phyloP scores from a whole-genome alignment of 768 basidiomycete genomes.

The Gloeostereum incarnatum region DNA sequence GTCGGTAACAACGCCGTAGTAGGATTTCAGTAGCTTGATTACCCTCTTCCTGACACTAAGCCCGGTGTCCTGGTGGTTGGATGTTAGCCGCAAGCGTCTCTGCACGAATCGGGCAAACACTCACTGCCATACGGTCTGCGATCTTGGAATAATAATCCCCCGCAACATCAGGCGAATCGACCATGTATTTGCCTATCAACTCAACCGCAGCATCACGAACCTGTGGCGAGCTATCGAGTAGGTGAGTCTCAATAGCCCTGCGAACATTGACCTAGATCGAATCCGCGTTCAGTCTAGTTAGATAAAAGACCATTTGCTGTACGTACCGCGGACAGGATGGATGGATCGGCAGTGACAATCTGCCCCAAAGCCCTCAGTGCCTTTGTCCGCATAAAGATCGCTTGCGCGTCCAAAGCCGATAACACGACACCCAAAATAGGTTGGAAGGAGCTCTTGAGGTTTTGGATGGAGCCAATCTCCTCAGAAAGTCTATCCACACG shows the following conservation, averaged over 20 bases:
- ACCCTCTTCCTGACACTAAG: conserved; percentile 91
- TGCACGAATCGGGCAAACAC: conserved; percentile 12
- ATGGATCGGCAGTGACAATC: conserved; percentile 84
- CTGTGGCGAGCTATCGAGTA: conserved; percentile 85
- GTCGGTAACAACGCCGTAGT: conserved; percentile 61
- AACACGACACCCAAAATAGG: conserved; percentile 77
- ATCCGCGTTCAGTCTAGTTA: background rate
- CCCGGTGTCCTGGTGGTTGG: conserved; percentile 70
- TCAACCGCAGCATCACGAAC: conserved; percentile 97
- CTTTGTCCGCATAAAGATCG: conserved; percentile 91
- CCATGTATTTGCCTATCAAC: conserved; percentile 94
- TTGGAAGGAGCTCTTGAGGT: conserved; percentile 71
- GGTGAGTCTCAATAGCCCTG: conserved; percentile 79
- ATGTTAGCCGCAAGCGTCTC: background rate
- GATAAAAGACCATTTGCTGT: background rate
- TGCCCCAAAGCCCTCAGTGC: conserved; percentile 84
- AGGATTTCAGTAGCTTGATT: conserved; percentile 84
- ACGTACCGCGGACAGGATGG: conserved; percentile 66
- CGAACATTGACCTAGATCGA: conserved; percentile 64
- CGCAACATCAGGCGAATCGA: conserved; percentile 82
- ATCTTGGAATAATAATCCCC: conserved; percentile 85
- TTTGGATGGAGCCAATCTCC: conserved; percentile 69
- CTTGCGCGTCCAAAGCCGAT: conserved; percentile 70
- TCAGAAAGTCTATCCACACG: conserved; percentile 66
- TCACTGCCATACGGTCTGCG: conserved; percentile 82